These are phyloP conservation scores for Boletus speciosus DNA, from an alignment of 768 basidiomycete species.

Conservation along the genomic window DNA sequence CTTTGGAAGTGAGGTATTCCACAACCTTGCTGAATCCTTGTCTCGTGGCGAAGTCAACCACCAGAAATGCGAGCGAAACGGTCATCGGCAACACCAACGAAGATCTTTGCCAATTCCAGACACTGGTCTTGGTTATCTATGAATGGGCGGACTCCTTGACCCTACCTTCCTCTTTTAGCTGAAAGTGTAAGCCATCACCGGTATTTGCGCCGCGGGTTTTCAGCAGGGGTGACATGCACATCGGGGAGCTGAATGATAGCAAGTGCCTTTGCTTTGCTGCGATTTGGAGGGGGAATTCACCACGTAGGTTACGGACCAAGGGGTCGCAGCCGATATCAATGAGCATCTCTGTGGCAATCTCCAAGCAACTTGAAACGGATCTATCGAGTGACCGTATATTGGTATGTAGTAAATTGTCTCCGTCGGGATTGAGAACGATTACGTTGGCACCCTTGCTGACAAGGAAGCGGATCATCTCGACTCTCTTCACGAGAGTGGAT, in stretches of 20 bases:
- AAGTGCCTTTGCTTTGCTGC: not conserved
- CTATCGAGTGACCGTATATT: not conserved
- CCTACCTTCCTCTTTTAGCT: not conserved
- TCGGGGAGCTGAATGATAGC: not conserved
- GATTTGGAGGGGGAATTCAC: not conserved
- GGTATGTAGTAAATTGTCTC: constrained; percentile 1
- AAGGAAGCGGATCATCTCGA: constrained; percentile 1
- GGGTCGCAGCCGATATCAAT: not conserved
- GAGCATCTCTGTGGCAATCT: not conserved
- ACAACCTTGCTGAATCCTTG: not conserved
- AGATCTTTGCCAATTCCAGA: not conserved
- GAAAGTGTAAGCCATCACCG: not conserved
- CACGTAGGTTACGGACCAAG: not conserved
- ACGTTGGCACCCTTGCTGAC: not conserved
- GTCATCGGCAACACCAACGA: not conserved
- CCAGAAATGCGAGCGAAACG: not conserved
- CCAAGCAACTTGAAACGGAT: not conserved
- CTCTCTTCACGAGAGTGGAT: not conserved
- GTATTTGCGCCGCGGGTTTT: fast-evolving
- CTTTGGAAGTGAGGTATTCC: not conserved
- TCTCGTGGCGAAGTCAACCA: not conserved
- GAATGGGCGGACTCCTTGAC: not conserved
- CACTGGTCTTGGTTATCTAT: not conserved
- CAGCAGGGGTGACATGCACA: not conserved
- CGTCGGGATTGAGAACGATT: not conserved